Base-by-base conservation (phyloP, 2,329 filamentous ascomycete species). In the Sporothrix brunneoviolacea region DNA sequence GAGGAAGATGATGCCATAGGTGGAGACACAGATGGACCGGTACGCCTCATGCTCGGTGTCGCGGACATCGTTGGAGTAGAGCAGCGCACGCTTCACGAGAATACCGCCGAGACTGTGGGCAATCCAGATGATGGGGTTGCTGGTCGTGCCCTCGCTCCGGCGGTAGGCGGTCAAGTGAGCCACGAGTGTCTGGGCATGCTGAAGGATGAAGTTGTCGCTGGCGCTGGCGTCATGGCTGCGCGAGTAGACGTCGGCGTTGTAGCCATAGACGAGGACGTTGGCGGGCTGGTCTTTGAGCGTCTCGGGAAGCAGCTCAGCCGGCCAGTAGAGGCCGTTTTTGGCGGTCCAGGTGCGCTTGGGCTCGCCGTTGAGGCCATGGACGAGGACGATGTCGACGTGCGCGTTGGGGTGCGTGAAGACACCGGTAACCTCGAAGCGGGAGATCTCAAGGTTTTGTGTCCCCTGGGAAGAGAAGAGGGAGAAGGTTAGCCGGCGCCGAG, bases 51-150 rank as follows among this genome's bases (percentile, higher is more conserved):
- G 76, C 57, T 80, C 74, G 50, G 76, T 73, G 36, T 73, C 74
- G 8, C 71, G 73, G 12, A 86, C 63, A 58, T 81, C 83, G 57
- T 79, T 77, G 40, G 82, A 84, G 62, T 85, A 82, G 44, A 86
- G 73, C 42, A 90, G 68, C 2, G 83, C 82, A 41, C 82, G 73
- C 64, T 90, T 90, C 46, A 85, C 75, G 2, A 90, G 69, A 53
- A 89, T 79, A 7, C 86, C 86, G 4, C 86, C 86, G 2, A 90
- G 70, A 47, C 83, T 86, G 64, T 90, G 86, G 45, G 78, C 84
- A 32, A 90, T 78, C 72, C 85, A 91, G 54, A 91, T 82, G 58
- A 91, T 86, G 5, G 86, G 83, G 39, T 82, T 79, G 21, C 74
- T 71, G 30, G 70, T 67, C 5, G 77, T 79, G 47, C 75, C 70